Evolutionary conservation across 768 basidiomycete species (phyloP), one percentile per base, ranked within the genome.

Genomic region (Tricholoma bakamatsutake): DNA sequence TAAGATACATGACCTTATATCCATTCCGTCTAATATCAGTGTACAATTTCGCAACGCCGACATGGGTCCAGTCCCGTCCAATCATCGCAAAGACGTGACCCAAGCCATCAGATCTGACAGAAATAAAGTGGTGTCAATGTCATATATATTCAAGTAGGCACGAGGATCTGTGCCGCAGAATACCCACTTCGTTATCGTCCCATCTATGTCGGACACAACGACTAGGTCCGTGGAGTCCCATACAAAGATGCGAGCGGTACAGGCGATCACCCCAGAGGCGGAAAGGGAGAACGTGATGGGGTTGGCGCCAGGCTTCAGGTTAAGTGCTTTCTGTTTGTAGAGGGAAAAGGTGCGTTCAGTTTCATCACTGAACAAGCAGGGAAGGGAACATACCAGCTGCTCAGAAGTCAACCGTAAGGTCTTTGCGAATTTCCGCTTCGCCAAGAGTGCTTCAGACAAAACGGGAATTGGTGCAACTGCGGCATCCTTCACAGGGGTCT

Each of bases 31-130:
- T 79, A 59, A 99, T 97, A 66, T 98, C 96, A 1, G 92, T 96
- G 72, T 98, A 98, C 15, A 98, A 77, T 71, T 98, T 98, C 12
- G 95, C 96, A 31, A 98, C 95, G 5, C 97, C 96, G 4, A 90
- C 76, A 69, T 98, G 96, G 2, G 96, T 98, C 97, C 96, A 98
- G 68, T 98, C 96, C 8, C 95, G 85, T 7, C 96, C 97, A 60
- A 98, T 94, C 82, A 97, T 93, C 2, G 94, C 95, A 64, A 97
- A 94, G 50, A 99, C 87, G 66, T 98, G 96, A 0, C 96, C 96
- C 5, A 98, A 75, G 1, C 93, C 96, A 70, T 98, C 96, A 1
- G 95, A 98, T 68, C 93, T 96, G 62, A 15, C 49, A 43, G 21
- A 10, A 53, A 42, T 40, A 6, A 21, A 35, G 53, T 51, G 21